phyloP scores from a whole-genome alignment of 2,329 filamentous ascomycete genomes.

The Pseudonectria foliicola region DNA sequence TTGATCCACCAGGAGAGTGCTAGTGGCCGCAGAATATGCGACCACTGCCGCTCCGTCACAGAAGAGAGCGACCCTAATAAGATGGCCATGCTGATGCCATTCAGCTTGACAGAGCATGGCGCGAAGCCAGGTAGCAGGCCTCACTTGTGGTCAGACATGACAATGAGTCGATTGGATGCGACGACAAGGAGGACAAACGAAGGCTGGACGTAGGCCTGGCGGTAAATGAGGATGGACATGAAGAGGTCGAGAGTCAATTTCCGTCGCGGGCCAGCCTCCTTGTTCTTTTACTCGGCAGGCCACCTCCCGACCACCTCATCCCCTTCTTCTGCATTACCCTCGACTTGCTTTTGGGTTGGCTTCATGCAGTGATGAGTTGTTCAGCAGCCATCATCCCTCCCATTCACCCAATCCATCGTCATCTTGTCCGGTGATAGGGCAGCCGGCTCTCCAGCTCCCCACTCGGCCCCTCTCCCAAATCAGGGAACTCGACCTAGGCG shows the following conservation, averaged over 20 bases:
- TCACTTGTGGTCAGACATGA: too few relatives aligned
- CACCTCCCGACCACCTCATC: conserved; percentile 9
- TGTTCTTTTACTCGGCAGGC: conserved; percentile 4
- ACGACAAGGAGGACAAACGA: too few relatives aligned
- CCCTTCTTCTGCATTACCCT: conserved; percentile 6
- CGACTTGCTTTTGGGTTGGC: conserved; percentile 20
- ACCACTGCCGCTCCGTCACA: too few relatives aligned
- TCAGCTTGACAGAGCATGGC: too few relatives aligned
- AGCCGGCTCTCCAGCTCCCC: conserved; percentile 29
- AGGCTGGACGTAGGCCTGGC: too few relatives aligned
- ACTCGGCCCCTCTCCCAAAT: conserved; percentile 28
- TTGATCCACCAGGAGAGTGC: too few relatives aligned
- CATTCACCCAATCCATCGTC: conserved; percentile 26
- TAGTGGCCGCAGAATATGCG: too few relatives aligned
- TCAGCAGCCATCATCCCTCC: conserved; percentile 37
- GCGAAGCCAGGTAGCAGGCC: too few relatives aligned
- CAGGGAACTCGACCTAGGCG: conserved; percentile 32
- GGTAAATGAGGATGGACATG: too few relatives aligned
- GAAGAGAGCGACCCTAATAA: too few relatives aligned
- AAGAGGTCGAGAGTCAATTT: conserved; percentile 9
- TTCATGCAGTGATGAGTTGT: conserved; percentile 38
- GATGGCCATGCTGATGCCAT: too few relatives aligned
- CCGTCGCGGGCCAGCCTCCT: conserved; percentile 12
- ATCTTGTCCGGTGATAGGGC: conserved; percentile 37
- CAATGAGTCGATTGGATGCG: too few relatives aligned